Evolutionary conservation across 148 eudicot genomes (phyloP).

Genomic region (Rhododendron molle): DNA sequence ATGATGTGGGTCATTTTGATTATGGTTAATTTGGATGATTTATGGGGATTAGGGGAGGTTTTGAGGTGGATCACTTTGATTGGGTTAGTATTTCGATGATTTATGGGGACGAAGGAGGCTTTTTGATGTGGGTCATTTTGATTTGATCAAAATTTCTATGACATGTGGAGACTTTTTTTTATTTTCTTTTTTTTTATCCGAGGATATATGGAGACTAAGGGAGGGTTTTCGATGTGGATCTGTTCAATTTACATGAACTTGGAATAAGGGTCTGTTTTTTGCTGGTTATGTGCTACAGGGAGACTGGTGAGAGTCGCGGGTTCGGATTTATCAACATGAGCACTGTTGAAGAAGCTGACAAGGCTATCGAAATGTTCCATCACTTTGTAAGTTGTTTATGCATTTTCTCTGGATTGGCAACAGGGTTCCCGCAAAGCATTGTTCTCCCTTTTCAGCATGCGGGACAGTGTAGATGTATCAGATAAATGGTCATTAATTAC

Average conservation of each 20-base stretch:
- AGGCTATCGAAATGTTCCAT: constrained; percentile 67
- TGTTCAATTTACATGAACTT: not conserved
- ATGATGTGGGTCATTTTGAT: not conserved
- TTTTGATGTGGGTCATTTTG: not conserved
- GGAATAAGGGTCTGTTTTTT: not conserved
- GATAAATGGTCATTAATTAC: too few relatives aligned
- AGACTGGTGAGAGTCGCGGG: constrained; percentile 81
- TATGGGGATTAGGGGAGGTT: not conserved
- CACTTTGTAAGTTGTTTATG: constrained; percentile 31
- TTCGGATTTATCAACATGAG: constrained; percentile 93
- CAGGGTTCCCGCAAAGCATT: not conserved
- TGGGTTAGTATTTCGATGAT: not conserved
- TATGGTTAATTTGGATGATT: not conserved
- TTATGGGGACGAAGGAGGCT: not conserved
- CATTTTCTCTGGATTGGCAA: not conserved
- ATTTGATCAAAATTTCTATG: not conserved
- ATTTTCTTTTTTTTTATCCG: too few relatives aligned
- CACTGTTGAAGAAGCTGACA: constrained; percentile 81
- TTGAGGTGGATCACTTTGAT: not conserved
- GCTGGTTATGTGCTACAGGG: constrained; percentile 83
- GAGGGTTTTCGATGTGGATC: not conserved
- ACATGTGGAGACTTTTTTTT: not conserved
- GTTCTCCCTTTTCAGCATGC: not conserved
- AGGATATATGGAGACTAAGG: too few relatives aligned
- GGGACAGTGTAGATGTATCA: not conserved